phyloP scores from a whole-genome alignment of 495 filamentous ascomycete genomes.

The Pyrenula aspistea region DNA sequence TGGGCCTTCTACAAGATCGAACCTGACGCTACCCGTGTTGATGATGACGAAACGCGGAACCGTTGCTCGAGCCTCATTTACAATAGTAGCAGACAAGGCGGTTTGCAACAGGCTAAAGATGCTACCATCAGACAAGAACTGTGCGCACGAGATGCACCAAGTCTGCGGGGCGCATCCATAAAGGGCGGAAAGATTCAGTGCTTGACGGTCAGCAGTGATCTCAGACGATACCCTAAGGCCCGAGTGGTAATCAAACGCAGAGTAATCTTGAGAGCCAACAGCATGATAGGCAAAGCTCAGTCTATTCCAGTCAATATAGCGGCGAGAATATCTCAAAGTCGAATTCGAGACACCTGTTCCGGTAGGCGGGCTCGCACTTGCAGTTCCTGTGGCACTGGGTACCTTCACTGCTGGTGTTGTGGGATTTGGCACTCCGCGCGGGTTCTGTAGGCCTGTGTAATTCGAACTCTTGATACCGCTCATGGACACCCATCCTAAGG shows the following conservation, averaged over 20 bases:
- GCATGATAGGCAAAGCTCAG: slow-evolving; percentile 26
- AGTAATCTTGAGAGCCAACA: slow-evolving; percentile 15
- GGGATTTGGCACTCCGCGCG: slow-evolving; percentile 22
- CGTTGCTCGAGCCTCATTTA: slow-evolving; percentile 15
- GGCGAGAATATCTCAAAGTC: slow-evolving; percentile 2
- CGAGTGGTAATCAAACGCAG: slow-evolving; percentile 14
- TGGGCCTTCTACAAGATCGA: slow-evolving; percentile 26
- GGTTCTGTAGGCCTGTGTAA: slow-evolving; percentile 12
- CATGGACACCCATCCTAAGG: slow-evolving; percentile 29
- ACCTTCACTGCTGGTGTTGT: slow-evolving; percentile 15
- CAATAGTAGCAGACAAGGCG: slow-evolving; percentile 17
- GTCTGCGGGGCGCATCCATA: slow-evolving; percentile 28
- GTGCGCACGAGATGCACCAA: slow-evolving; percentile 25
- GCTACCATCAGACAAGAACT: slow-evolving; percentile 17
- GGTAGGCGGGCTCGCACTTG: background rate
- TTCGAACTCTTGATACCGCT: slow-evolving; percentile 19
- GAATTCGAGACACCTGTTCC: background rate
- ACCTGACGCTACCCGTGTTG: slow-evolving; percentile 25
- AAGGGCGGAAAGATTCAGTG: slow-evolving; percentile 18
- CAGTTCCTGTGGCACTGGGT: slow-evolving; percentile 7
- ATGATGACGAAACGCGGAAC: slow-evolving; percentile 22
- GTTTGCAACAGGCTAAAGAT: slow-evolving; percentile 19
- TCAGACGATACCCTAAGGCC: slow-evolving; percentile 11
- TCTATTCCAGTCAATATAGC: slow-evolving; percentile 25
- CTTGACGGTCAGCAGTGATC: slow-evolving; percentile 13